Percentiles rank a stretch among this genome's conserved stretches.
phyloP scores from a whole-genome alignment of 129 eudicot species.

The Mikania micrantha region DNA sequence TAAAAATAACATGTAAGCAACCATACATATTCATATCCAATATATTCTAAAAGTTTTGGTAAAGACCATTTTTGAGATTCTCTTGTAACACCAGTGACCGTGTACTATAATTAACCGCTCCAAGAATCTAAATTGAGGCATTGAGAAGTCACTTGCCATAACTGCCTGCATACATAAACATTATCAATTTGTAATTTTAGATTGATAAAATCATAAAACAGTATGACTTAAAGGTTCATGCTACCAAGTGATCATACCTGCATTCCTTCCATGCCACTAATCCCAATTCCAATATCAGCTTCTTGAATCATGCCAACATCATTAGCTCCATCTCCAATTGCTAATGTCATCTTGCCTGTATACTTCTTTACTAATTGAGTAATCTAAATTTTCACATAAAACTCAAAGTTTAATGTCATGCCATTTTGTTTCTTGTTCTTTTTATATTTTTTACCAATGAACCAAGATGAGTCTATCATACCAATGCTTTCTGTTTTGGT shows the following conservation, averaged over 20 bases:
- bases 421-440: neutral
- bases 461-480: slow-evolving; percentile 13
- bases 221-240: neutral
- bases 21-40: neutral
- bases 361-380: slow-evolving; percentile 43
- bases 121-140: slow-evolving; percentile 55
- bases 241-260: slow-evolving; percentile 30
- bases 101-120: slow-evolving; percentile 52
- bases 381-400: slow-evolving; percentile 29
- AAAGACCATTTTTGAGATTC: slow-evolving; percentile 46
- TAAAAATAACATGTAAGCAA: neutral
- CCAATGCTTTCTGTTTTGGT: slow-evolving; percentile 51
- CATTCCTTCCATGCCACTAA: slow-evolving; percentile 69
- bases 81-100: slow-evolving; percentile 67
- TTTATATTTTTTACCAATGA: neutral
- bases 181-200: too few species aligned
- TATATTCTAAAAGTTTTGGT: neutral
- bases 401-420: neutral
- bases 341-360: slow-evolving; percentile 44
- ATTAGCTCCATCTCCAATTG: slow-evolving; percentile 54
- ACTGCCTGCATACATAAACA: slow-evolving; percentile 39
- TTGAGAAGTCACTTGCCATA: slow-evolving; percentile 54
- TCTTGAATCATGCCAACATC: slow-evolving; percentile 65
- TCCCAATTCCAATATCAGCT: slow-evolving; percentile 57
- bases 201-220: too few species aligned